phyloP scores from a whole-genome alignment of 257 asterid genomes.

The Salvia hispanica region DNA sequence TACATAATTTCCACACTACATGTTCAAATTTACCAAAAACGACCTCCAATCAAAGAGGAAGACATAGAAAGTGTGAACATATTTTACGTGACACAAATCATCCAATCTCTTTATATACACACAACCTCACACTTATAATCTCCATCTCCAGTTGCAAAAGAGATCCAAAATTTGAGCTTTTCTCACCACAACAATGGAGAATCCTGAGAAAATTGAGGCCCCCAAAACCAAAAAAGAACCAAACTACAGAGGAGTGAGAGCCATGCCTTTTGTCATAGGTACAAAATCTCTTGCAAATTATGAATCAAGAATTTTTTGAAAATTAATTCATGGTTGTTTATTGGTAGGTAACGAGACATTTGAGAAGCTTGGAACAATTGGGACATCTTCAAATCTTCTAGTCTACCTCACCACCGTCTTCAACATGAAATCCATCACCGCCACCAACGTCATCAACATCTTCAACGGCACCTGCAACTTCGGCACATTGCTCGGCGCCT shows the following conservation, averaged over 20 bases:
- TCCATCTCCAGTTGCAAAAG: not conserved
- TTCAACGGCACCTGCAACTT: conserved; percentile 65
- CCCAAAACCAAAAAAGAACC: conserved; percentile 37
- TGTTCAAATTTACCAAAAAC: not conserved
- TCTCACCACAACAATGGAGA: conserved; percentile 29
- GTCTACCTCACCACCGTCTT: conserved; percentile 55
- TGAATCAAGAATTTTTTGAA: not conserved
- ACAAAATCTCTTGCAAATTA: not conserved
- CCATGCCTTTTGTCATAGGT: conserved; percentile 63
- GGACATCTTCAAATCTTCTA: conserved; percentile 52
- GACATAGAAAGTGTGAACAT: not conserved
- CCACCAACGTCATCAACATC: conserved; percentile 52
- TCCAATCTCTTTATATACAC: conserved; percentile 5
- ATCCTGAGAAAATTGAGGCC: conserved; percentile 26
- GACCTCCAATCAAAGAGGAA: conserved; percentile 27
- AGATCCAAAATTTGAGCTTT: not conserved
- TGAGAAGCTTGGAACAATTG: conserved; percentile 68
- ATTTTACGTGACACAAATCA: conserved; percentile 20
- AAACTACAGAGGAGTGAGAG: conserved; percentile 51
- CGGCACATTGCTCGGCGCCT: conserved; percentile 57
- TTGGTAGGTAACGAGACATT: conserved; percentile 61
- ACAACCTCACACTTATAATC: not conserved
- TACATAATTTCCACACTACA: not conserved
- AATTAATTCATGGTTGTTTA: not conserved
- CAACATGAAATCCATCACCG: conserved; percentile 57